phyloP scores from a whole-genome alignment of 129 eudicot genomes.

The Calendula officinalis region DNA sequence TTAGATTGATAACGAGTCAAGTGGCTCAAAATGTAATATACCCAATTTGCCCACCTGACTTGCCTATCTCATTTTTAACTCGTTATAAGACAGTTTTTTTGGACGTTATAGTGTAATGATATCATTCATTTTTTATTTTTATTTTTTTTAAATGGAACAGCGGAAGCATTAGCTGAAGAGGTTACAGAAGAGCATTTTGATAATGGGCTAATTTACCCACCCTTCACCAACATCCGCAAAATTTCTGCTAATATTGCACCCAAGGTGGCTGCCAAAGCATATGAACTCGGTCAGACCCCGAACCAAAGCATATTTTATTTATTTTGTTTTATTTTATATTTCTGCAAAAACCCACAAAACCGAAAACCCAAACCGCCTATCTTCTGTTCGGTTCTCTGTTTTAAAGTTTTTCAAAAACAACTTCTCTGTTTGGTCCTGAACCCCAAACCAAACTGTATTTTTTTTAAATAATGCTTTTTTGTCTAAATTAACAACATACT shows the following conservation, averaged over 20 bases:
- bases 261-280: slow-evolving; percentile 41
- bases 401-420: no score
- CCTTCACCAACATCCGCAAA: slow-evolving; percentile 73
- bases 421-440: no score
- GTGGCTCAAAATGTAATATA: no score
- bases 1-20: no score
- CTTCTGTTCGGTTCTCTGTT: no score
- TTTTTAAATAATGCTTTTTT: no score
- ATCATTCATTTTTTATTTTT: background rate
- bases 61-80: no score
- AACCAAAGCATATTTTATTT: background rate
- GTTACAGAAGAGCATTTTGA: slow-evolving; percentile 75
- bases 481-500: no score
- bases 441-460: no score
- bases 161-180: slow-evolving; percentile 82
- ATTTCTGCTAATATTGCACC: slow-evolving; percentile 44
- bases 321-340: background rate
- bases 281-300: slow-evolving; percentile 40
- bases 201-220: slow-evolving; percentile 82
- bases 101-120: background rate
- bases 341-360: background rate
- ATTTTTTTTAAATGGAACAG: slow-evolving; percentile 37
- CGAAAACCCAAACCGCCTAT: no score
- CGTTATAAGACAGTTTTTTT: no score
- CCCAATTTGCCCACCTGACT: no score